These are phyloP conservation scores for Rhizopus arrhizus DNA, from an alignment of 371 early-diverging fungal species.

Conservation along the genomic window DNA sequence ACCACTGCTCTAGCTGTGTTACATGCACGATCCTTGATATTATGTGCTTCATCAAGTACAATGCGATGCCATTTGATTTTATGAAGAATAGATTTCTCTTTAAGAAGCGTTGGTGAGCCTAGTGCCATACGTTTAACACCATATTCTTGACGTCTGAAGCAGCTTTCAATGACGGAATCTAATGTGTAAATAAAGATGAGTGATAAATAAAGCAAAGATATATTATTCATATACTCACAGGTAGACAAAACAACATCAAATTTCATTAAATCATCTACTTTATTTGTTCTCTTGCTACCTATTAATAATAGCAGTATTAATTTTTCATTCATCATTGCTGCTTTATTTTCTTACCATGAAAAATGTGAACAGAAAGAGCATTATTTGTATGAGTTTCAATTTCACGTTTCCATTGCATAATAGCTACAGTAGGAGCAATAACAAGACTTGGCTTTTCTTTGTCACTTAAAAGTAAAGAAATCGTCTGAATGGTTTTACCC, in stretches of 20 bases:
- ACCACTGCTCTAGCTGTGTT: slow-evolving; percentile 87
- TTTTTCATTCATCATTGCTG: not conserved
- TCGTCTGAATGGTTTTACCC: slow-evolving; percentile 98
- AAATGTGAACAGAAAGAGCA: slow-evolving; percentile 67
- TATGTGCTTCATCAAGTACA: slow-evolving; percentile 95
- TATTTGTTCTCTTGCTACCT: slow-evolving; percentile 51
- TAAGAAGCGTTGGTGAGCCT: slow-evolving; percentile 51
- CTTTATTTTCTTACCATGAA: slow-evolving; percentile 58
- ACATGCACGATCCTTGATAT: slow-evolving; percentile 91
- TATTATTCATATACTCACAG: slow-evolving; percentile 46
- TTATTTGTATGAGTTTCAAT: slow-evolving; percentile 71
- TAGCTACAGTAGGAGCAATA: slow-evolving; percentile 84
- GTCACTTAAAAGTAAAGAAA: slow-evolving; percentile 77
- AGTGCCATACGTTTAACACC: slow-evolving; percentile 57
- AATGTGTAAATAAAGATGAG: not conserved
- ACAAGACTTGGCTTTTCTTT: slow-evolving; percentile 79
- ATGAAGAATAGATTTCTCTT: slow-evolving; percentile 75
- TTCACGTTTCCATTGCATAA: slow-evolving; percentile 90
- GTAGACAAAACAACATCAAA: slow-evolving; percentile 88
- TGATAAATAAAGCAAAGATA: not conserved
- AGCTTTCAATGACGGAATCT: slow-evolving; percentile 78
- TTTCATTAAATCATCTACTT: slow-evolving; percentile 49
- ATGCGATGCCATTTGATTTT: slow-evolving; percentile 81
- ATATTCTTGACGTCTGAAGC: slow-evolving; percentile 73
- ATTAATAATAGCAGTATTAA: not conserved